Percentiles rank a stretch among this genome's conserved stretches.
These are phyloP conservation scores for Ustilago sp. DNA, from an alignment of 1,284 basidiomycete genomes.

Conservation along the genomic window DNA sequence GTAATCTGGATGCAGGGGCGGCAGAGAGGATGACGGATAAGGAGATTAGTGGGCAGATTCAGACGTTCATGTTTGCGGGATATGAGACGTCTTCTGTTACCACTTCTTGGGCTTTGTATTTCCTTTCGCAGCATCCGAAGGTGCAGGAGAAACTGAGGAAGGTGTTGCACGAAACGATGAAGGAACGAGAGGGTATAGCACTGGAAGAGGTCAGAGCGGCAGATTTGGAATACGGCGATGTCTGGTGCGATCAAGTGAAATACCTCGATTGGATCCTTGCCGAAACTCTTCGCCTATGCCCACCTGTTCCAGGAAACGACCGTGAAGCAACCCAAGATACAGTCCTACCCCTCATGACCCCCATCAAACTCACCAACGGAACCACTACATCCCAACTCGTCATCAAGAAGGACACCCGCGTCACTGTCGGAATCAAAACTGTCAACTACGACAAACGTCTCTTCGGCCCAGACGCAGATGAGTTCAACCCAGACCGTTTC, in stretches of 20 bases:
- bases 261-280: constrained; percentile 58
- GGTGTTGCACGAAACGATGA: constrained; percentile 4
- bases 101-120: constrained; percentile 80
- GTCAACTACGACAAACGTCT: constrained; percentile 53
- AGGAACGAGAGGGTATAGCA: constrained; percentile 35
- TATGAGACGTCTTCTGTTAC: constrained; percentile 84
- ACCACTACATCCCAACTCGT: constrained; percentile 42
- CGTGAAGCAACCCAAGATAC: constrained; percentile 49
- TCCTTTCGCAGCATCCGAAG: constrained; percentile 77
- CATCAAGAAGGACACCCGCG: constrained; percentile 50
- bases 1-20: constrained; percentile 17
- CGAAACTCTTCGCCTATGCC: constrained; percentile 60
- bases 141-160: constrained; percentile 72
- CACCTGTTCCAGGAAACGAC: constrained; percentile 59
- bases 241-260: constrained; percentile 48
- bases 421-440: constrained; percentile 60
- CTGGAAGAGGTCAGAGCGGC: constrained; percentile 33
- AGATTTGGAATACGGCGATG: constrained; percentile 45
- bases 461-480: constrained; percentile 59
- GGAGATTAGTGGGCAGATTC: constrained; percentile 81
- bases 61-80: constrained; percentile 83
- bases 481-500: constrained; percentile 63
- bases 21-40: constrained; percentile 76
- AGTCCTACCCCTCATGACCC: constrained; percentile 55
- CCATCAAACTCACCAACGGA: constrained; percentile 70